Percentiles rank a stretch among this genome's conserved stretches.
Conservation (phyloP, 2,329 filamentous ascomycete genomes). For the Calonectria multiphialidica region DNA sequence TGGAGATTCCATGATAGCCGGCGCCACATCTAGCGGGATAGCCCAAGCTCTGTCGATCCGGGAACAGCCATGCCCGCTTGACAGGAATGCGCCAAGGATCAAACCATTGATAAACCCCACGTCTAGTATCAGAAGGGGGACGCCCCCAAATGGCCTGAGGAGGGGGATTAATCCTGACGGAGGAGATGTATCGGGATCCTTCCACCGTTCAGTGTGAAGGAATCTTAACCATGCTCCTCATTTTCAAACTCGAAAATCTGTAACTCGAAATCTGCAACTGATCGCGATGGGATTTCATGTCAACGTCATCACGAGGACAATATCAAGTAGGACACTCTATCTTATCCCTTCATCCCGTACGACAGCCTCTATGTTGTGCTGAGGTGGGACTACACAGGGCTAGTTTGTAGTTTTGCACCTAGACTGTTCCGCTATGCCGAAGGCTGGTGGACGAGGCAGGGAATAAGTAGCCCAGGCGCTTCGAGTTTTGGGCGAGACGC, state of each 20-base stretch:
- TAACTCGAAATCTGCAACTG: too few species aligned
- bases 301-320: background rate
- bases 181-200: background rate
- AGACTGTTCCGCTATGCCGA: background rate
- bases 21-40: constrained; percentile 26
- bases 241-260: background rate
- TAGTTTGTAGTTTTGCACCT: background rate
- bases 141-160: background rate
- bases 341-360: too few species aligned
- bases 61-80: constrained; percentile 5
- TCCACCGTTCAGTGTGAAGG: background rate
- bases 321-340: too few species aligned
- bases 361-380: background rate
- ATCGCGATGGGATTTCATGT: background rate
- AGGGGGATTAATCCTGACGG: background rate
- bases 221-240: background rate
- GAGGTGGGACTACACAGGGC: background rate
- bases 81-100: constrained; percentile 38
- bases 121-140: constrained; percentile 8
- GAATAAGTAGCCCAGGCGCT: background rate
- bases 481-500: background rate
- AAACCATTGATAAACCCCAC: constrained; percentile 7
- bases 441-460: background rate
- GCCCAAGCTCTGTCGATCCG: constrained; percentile 27
- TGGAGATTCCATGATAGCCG: background rate